Evolutionary conservation across 192 early-diverging fungal genomes (phyloP), one percentile per base, ranked within the genome.

Genomic region (Funneliformis geosporum): DNA sequence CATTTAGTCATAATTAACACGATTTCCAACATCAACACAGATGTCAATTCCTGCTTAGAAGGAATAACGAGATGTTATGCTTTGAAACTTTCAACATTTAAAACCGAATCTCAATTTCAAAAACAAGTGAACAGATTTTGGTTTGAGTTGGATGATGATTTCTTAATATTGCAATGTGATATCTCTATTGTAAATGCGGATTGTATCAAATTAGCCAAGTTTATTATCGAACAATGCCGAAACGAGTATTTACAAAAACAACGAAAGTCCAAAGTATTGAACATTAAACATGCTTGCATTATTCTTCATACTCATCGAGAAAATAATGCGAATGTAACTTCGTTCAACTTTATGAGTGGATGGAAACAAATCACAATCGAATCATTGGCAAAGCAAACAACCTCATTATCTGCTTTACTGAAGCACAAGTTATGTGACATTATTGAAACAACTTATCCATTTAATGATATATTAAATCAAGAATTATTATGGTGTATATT

Each of bases 121-220:
- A 80, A 75, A 8, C 10, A 47, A 47, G 55, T 80, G 9, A 44
- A 64, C 39, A n/a, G 44, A 55, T 80, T 80, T 38, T 80, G 79
- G 79, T 39, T 80, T 27, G 73, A 80, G 40, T 75, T 61, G 23
- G 16, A 27, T 46, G n/a, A 38, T 33, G 18, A 75, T 14, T 43
- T 75, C 33, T 69, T 80, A 21, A 66, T 80, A 28, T 16, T 80
- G 16, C 79, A 80, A 75, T 80, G 79, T 33, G 33, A 33, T 33
- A 33, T 33, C 33, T 33, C 33, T 33, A 33, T 33, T 33, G 33
- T 33, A 33, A 73, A 64, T 46, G 42, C 68, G 5, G 72, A 61
- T 9, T 80, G 79, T 65, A 75, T 80, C n/a, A 80, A 73, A 44
- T 67, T 80, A 62, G 79, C 79, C 3, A 73, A 75, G 64, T 80